These are phyloP conservation scores for Diaporthe citrichinensis DNA, from an alignment of 2,329 filamentous ascomycete species.

Conservation along the genomic window DNA sequence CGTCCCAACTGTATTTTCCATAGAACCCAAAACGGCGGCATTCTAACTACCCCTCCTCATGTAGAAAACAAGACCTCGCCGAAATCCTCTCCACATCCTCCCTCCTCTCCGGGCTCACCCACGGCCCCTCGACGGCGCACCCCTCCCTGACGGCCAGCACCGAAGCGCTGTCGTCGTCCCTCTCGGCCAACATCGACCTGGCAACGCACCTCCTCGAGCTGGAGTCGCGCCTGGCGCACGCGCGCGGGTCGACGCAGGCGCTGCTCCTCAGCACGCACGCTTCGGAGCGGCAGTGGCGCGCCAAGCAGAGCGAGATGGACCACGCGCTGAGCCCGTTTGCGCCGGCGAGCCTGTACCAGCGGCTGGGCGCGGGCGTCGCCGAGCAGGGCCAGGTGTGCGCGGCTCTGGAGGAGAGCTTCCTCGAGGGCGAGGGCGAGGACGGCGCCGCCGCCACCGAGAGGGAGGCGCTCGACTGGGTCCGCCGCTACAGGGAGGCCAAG, in stretches of 20 bases:
- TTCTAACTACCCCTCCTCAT: conserved; percentile 20
- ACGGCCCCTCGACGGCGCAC: conserved; percentile 77
- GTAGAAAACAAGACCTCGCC: conserved; percentile 84
- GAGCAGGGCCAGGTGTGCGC: conserved; percentile 87
- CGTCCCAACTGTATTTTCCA: conserved; percentile 41
- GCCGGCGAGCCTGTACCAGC: conserved; percentile 87
- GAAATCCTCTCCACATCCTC: conserved; percentile 74
- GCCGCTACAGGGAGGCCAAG: conserved; percentile 83
- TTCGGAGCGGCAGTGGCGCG: conserved; percentile 91
- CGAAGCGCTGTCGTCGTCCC: conserved; percentile 72
- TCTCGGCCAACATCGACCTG: conserved; percentile 80
- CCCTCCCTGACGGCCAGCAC: conserved; percentile 78
- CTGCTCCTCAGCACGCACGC: conserved; percentile 87
- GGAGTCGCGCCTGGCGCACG: conserved; percentile 69
- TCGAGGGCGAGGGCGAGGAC: conserved; percentile 69
- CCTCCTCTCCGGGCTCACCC: conserved; percentile 82
- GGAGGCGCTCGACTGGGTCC: conserved; percentile 88
- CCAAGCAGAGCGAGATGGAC: conserved; percentile 92
- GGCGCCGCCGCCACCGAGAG: conserved; percentile 78
- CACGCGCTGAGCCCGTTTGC: conserved; percentile 86
- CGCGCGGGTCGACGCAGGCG: conserved; percentile 81
- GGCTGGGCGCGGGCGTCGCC: conserved; percentile 79
- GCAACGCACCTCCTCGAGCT: conserved; percentile 73
- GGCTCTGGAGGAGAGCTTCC: conserved; percentile 92
- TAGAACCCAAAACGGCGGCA: too few species aligned